These are phyloP conservation scores for Dimocarpus longan DNA, from an alignment of 345 rosid genomes.

Conservation along the genomic window DNA sequence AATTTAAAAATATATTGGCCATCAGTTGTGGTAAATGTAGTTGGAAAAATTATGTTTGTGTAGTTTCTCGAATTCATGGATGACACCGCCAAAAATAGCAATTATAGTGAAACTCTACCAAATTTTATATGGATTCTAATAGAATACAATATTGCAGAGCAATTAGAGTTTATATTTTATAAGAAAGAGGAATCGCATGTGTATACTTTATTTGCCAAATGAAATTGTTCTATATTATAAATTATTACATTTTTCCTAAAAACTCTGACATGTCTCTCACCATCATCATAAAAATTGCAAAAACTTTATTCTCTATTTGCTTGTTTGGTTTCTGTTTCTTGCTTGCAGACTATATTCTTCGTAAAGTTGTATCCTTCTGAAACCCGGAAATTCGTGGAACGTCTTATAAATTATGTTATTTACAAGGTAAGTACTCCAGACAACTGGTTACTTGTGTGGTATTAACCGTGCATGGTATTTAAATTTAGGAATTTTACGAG, in stretches of 20 bases:
- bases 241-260: not conserved
- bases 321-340: slow-evolving; percentile 17
- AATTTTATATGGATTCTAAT: not conserved
- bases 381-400: slow-evolving; percentile 78
- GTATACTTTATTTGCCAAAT: not conserved
- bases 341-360: slow-evolving; percentile 86
- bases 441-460: not conserved
- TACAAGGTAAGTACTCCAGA: slow-evolving; percentile 71
- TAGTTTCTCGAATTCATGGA: not conserved
- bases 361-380: slow-evolving; percentile 77
- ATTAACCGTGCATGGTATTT: not conserved
- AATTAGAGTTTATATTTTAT: not conserved
- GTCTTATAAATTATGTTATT: slow-evolving; percentile 88
- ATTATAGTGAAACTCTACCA: not conserved
- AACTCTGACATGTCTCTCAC: not conserved
- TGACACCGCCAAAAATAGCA: not conserved
- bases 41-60: not conserved
- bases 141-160: not conserved
- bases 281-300: not conserved
- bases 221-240: not conserved
- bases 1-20: not conserved
- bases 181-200: not conserved
- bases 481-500: not conserved
- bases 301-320: not conserved
- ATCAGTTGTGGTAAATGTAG: not conserved